Evolutionary conservation across 352 stramenopile species (phyloP).

Genomic region (Globisporangium apiculatum): DNA sequence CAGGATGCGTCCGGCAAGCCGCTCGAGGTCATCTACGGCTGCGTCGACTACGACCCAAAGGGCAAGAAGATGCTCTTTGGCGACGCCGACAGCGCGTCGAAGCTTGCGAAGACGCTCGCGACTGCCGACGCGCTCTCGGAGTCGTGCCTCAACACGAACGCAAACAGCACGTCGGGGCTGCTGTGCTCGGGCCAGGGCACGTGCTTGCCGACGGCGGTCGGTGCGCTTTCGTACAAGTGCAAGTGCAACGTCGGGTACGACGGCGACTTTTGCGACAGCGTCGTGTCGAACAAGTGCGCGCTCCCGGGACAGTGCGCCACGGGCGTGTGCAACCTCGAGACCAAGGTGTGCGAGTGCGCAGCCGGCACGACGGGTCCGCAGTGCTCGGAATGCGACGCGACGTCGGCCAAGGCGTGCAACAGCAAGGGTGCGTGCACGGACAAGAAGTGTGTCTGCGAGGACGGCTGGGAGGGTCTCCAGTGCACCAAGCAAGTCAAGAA

Average conservation of each 20-base stretch:
- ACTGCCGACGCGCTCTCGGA: conserved; percentile 35
- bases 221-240: conserved; percentile 50
- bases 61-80: conserved; percentile 46
- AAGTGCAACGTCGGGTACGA: conserved; percentile 74
- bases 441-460: conserved; percentile 44
- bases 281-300: conserved; percentile 73
- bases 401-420: conserved; percentile 48
- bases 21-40: conserved; percentile 64
- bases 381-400: conserved; percentile 64
- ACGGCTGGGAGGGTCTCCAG: conserved; percentile 56
- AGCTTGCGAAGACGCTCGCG: conserved; percentile 43
- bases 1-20: conserved; percentile 29
- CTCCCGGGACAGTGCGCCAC: conserved; percentile 60
- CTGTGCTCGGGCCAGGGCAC: conserved; percentile 64
- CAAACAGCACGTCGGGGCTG: conserved; percentile 36
- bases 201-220: conserved; percentile 33
- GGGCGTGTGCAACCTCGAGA: conserved; percentile 63
- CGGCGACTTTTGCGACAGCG: conserved; percentile 39
- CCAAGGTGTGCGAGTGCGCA: conserved; percentile 53
- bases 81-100: conserved; percentile 32
- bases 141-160: conserved; percentile 41
- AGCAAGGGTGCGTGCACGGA: conserved; percentile 47
- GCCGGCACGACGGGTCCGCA: conserved; percentile 58
- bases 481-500: conserved; percentile 64
- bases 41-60: conserved; percentile 55